Base-by-base conservation (phyloP, 1,139 yeast genomes). In the Meyerozyma sp. region DNA sequence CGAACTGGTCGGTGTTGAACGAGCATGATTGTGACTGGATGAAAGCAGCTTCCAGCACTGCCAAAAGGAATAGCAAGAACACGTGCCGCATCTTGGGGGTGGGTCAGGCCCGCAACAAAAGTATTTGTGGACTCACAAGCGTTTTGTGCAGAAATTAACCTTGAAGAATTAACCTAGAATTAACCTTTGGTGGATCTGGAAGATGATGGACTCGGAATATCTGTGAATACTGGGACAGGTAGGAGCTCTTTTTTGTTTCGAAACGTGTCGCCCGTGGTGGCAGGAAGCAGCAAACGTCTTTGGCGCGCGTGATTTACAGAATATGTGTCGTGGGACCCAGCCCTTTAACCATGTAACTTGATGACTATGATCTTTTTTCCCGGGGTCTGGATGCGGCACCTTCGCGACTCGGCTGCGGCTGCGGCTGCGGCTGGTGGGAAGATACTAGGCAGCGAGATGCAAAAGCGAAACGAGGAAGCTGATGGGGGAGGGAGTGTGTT, bases 11-110 rank as follows among this genome's bases (percentile, higher is more conserved):
- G 14, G 34, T 27, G 30, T 46, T 44, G n/a, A 43, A 8, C 10
- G 43, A 43, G 39, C 55, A 52, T 10, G 29, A 13, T 35, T 43
- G 43, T 10, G 54, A 37, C 27, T 50, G 49, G n/a, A 57, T 42
- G 41, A 54, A 54, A 7, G 55, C 55, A 4, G 49, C 53, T 21
- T 30, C 18, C 9, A 14, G 10, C 10, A 13, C 20, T 13, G 20
- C 34, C 34, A 30, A 30, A 2, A 30, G 20, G 16, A 30, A 30
- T 14, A 30, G 20, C 34, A 13, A 11, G 16, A 30, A 14, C 14
- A 8, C 16, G 16, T 11, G 4, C 20, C 34, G 16, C 20, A 30
- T 13, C 4, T 13, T 30, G 20, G 34, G 8, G 23, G 8, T 21
- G 23, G 23, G 23, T 21, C 23, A 21, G 8, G 8, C 23, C 23